Evolutionary conservation across 352 stramenopile species (phyloP).

Genomic region (Pythium dissimile): DNA sequence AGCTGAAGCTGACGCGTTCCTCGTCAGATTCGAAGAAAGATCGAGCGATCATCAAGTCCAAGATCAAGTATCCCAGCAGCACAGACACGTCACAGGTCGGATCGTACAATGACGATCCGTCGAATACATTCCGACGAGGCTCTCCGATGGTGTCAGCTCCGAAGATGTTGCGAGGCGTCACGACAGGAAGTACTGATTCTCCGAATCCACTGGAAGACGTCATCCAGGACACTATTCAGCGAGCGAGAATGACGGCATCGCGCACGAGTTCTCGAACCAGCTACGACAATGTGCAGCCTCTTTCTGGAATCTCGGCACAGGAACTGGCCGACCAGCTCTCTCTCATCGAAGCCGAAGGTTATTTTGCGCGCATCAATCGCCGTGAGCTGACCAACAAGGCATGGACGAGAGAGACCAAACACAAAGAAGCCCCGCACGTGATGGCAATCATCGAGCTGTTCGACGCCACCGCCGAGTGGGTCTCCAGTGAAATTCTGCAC

Average conservation of each 20-base stretch:
- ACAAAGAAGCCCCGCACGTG: constrained; percentile 75
- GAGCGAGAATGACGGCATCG: constrained; percentile 45
- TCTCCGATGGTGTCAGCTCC: constrained; percentile 34
- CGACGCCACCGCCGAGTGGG: constrained; percentile 80
- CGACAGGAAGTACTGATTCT: constrained; percentile 47
- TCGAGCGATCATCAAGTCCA: constrained; percentile 55
- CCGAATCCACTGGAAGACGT: constrained; percentile 42
- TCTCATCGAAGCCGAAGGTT: constrained; percentile 75
- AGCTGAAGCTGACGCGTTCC: constrained; percentile 65
- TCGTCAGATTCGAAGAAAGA: constrained; percentile 77
- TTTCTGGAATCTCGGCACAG: constrained; percentile 56
- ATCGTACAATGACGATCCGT: constrained; percentile 22
- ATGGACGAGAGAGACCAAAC: constrained; percentile 80
- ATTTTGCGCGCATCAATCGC: constrained; percentile 62
- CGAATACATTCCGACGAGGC: constrained; percentile 13
- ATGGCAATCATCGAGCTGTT: constrained; percentile 86
- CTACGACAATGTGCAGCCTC: constrained; percentile 76
- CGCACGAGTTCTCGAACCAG: constrained; percentile 64
- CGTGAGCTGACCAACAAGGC: constrained; percentile 86
- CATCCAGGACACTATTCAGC: constrained; percentile 73
- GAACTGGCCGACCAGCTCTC: constrained; percentile 80
- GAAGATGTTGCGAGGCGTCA: constrained; percentile 64
- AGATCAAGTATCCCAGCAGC: constrained; percentile 40
- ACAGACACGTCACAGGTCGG: constrained; percentile 53
- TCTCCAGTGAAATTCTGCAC: constrained; percentile 86